Evolutionary conservation across 208 protist species (phyloP), one percentile per base, ranked within the genome.

Genomic region (Trypanosoma mega): DNA sequence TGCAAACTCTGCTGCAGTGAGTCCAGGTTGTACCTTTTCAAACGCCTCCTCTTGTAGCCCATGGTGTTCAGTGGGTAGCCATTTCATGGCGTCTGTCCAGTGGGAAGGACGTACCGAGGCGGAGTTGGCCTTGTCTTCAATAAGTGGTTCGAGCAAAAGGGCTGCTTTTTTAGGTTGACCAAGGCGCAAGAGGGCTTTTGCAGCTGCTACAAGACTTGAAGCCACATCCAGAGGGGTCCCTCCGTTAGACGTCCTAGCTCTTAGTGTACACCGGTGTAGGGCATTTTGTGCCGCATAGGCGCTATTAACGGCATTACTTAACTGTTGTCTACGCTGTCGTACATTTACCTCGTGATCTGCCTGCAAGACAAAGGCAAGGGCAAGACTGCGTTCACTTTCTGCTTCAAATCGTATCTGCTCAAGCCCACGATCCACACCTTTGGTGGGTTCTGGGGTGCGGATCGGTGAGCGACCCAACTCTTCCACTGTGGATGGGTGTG

Each of bases 331-430:
- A 1, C 85, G 88, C 50, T 79, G 62, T 2, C 54, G 72, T 31
- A 95, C 81, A 62, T 95, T 95, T 12, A 95, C 85, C 66, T 95
- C 88, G 57, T 91, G 82, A 52, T 95, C 85, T 9, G 88, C 88
- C 60, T 89, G 76, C 2, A 68, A 75, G 9, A 95, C 85, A 41
- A 78, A 90, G 24, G 82, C 76, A 44, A 95, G 74, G 26, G 88
- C 85, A 54, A 95, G 64, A 78, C 88, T 90, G 23, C 88, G 85
- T 69, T 95, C 82, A 51, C 85, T 87, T 78, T 95, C 85, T 18
- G 85, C 80, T 12, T 84, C 68, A 20, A 73, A 68, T 72, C 80
- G 85, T 41, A 74, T 47, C 14, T 77, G 65, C 50, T 90, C 76
- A 49, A 95, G 41, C 12, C 81, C 80, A 29, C 68, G 63, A 27